Base-by-base conservation (phyloP, 345 rosid species). In the Citrus inodora region DNA sequence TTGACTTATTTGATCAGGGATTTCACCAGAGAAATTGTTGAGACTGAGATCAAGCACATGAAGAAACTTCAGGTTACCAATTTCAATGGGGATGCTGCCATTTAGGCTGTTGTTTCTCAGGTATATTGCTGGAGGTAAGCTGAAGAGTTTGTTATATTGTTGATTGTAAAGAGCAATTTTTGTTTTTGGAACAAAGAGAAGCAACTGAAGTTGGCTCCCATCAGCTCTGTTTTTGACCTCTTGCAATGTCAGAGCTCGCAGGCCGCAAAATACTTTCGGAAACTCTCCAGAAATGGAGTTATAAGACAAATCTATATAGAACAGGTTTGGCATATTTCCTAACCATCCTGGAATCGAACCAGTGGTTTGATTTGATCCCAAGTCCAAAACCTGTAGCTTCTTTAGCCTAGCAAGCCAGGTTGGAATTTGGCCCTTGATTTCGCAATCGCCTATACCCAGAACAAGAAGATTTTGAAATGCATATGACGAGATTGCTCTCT, bases 351-450 rank as follows among this genome's bases (percentile, higher is more conserved):
- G 82, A 66, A 80, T 72, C 8, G 80, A 71, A 71, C 82, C 85
- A 14, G 70, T 82, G 32, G 82, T 33, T 67, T 59, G 70, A 64
- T 85, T 85, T 13, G 75, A 30, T 19, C 84, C 80, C 55, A 85
- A 63, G 61, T 85, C 87, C 70, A 82, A 27, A 6, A 82, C 78
- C 68, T 80, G 68, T 9, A 85, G 73, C 55, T 64, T 53, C 69
- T 33, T 74, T 22, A 82, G 79, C 19, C 71, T 65, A 7, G 11
- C 13, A 17, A 65, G 4, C 69, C 42, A 65, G 1, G 42, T 4
- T 65, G 42, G 69, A n/a, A 65, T 0, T 33, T 32, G 69, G 35
- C 69, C 69, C 10, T 19, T 32, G 42, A 65, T 6, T 65, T 30
- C 0, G n/a, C 42, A 16, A 33, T 8, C 69, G 1, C 69, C 42